Evolutionary conservation across 768 basidiomycete species (phyloP), one percentile per base, ranked within the genome.

Genomic region (Antrodiella citrinella): DNA sequence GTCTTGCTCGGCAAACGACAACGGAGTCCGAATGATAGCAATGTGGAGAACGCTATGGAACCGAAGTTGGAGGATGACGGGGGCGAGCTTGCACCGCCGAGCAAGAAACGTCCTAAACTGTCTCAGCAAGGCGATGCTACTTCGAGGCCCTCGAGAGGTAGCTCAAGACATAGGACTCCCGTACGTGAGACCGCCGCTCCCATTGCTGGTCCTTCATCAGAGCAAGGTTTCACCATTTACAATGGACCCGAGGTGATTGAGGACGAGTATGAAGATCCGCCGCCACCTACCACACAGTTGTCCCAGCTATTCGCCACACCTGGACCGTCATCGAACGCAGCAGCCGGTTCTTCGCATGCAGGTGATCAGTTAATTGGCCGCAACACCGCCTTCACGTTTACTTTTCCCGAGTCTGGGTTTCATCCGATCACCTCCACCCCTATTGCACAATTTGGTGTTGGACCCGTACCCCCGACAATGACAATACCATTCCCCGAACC

Each of bases 1-100:
- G n/a, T 22, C 7, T 43, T 43, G 41, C 41, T 87, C 15, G 85
- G 86, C n/a, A 88, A 87, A 61, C 78, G 82, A 26, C 75, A 71
- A 46, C 72, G 84, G 53, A 78, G 79, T 54, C 69, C 77, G 2
- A 65, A 69, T 7, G 67, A 70, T 10, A 76, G 72, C 55, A 68
- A 70, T 47, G 56, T 71, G 19, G 64, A 70, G 1, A 73, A 65
- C 47, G 62, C 69, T 9, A 62, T 68, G 4, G 79, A 77, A 49
- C 65, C 66, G 22, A 71, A 63, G n/a, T 63, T 71, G 49, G 71
- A 72, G 45, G 72, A 62, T 10, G 64, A 60, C 4, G 54, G 61
- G 11, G 56, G 63, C 20, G 72, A 73, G 52, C 62, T 57, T 18
- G 75, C 69, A 22, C 72, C 71, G 24, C 78, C 76, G 5, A 67